phyloP scores from a whole-genome alignment of 2,329 filamentous ascomycete species.

The Lasiodiplodia citricola region DNA sequence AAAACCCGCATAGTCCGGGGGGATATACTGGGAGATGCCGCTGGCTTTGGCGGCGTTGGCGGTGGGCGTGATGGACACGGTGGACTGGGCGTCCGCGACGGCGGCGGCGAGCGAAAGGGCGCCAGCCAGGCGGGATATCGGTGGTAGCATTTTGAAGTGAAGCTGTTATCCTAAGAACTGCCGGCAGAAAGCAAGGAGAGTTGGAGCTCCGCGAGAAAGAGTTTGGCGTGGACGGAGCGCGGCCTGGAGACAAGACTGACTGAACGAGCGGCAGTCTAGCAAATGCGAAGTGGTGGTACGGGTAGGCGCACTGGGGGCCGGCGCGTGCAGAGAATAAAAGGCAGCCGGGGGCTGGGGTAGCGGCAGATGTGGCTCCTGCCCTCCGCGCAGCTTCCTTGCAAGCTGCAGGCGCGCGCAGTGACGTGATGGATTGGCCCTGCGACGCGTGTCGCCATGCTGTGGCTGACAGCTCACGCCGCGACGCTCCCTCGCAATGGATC shows the following conservation, averaged over 20 bases:
- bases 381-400: constrained; percentile 15
- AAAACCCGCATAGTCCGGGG: constrained; percentile 21
- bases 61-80: constrained; percentile 39
- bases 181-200: constrained; percentile 10
- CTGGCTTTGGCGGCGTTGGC: constrained; percentile 35
- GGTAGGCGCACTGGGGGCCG: background rate
- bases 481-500: background rate
- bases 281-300: constrained; percentile 5
- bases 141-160: constrained; percentile 13
- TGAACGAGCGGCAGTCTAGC: constrained; percentile 12
- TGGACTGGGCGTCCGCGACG: constrained; percentile 34
- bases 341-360: constrained; percentile 1
- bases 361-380: background rate
- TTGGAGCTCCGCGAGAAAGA: background rate
- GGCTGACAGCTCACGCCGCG: constrained; percentile 19
- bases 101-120: constrained; percentile 5
- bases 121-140: constrained; percentile 4
- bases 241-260: background rate
- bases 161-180: constrained; percentile 12
- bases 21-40: constrained; percentile 25
- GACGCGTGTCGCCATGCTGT: constrained; percentile 18
- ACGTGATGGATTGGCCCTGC: constrained; percentile 22
- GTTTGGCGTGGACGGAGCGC: background rate
- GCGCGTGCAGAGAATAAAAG: constrained; percentile 13
- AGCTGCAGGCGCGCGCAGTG: constrained; percentile 11